Conservation (phyloP, 257 asterid species). For the Datura wrightii region DNA sequence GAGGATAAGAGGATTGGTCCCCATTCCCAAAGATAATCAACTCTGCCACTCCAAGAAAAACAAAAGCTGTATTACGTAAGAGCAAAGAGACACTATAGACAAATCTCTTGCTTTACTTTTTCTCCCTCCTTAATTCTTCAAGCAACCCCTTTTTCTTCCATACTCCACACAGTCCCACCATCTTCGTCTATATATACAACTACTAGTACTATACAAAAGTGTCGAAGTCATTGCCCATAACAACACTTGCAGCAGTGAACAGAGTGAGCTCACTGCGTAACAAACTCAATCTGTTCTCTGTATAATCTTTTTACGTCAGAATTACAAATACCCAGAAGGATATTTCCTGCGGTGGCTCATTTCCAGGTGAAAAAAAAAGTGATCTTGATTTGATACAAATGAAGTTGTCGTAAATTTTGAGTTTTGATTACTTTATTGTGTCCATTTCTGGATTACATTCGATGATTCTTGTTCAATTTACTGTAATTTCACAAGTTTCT, state of each 20-base stretch:
- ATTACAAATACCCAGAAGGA: not conserved
- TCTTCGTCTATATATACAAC: not conserved
- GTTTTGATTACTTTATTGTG: not conserved
- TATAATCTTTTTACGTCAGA: not conserved
- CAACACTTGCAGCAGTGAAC: constrained; percentile 1
- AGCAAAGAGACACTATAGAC: not conserved
- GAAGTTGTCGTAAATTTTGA: not conserved
- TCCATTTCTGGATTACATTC: not conserved
- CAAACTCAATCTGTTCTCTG: not conserved
- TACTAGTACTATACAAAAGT: not conserved
- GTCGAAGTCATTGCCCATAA: not conserved
- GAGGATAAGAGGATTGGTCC: not conserved
- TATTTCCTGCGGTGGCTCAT: not conserved
- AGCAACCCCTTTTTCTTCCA: not conserved
- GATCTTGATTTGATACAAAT: not conserved
- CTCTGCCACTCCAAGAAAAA: not conserved
- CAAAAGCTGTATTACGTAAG: not conserved
- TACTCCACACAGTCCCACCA: not conserved
- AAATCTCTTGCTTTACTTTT: constrained; percentile 13
- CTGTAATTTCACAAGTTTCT: not conserved
- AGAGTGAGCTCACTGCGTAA: constrained; percentile 22
- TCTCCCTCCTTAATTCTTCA: not conserved
- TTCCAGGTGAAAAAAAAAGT: not conserved
- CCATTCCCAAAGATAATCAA: not conserved
- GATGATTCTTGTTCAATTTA: not conserved